Evolutionary conservation across 306 rosid genomes (phyloP).

Genomic region (Dicorynia guianensis): DNA sequence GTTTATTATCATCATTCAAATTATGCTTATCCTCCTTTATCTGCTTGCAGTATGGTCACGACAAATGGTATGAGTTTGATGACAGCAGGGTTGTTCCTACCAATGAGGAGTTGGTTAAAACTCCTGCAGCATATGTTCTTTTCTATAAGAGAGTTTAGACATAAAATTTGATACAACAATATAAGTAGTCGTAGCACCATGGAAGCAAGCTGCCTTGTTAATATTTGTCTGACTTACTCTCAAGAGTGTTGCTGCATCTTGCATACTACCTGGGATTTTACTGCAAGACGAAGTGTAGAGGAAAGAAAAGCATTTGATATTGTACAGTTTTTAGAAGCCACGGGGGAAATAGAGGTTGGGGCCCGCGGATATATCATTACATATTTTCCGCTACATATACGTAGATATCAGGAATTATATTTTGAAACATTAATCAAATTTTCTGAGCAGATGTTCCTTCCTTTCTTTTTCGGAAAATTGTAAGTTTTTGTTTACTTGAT

Average conservation of each 20-base stretch:
- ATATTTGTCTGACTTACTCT: constrained; percentile 35
- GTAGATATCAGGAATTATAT: constrained; percentile 33
- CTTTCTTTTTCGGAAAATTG: constrained; percentile 32
- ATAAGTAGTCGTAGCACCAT: constrained; percentile 39
- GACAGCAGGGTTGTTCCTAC: constrained; percentile 66
- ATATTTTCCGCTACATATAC: constrained; percentile 38
- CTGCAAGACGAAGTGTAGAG: constrained; percentile 37
- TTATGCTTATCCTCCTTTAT: constrained; percentile 16
- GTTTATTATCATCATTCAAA: constrained; percentile 13
- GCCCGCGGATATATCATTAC: constrained; percentile 28
- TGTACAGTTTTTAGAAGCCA: constrained; percentile 59
- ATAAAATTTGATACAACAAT: constrained; percentile 45
- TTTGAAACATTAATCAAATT: constrained; percentile 28
- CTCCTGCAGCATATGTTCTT: constrained; percentile 86
- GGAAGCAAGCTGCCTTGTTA: constrained; percentile 40
- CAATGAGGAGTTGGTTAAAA: constrained; percentile 58
- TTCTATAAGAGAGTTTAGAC: constrained; percentile 73
- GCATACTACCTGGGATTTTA: constrained; percentile 26
- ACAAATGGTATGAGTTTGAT: constrained; percentile 79
- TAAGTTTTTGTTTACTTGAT: constrained; percentile 13
- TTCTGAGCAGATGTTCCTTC: constrained; percentile 33
- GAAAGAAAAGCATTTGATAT: constrained; percentile 34
- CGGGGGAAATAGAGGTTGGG: constrained; percentile 38
- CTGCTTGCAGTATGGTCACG: constrained; percentile 62
- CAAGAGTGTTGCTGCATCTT: constrained; percentile 30